These are phyloP conservation scores for Candida railenensis DNA, from an alignment of 805 yeast species.

Conservation along the genomic window DNA sequence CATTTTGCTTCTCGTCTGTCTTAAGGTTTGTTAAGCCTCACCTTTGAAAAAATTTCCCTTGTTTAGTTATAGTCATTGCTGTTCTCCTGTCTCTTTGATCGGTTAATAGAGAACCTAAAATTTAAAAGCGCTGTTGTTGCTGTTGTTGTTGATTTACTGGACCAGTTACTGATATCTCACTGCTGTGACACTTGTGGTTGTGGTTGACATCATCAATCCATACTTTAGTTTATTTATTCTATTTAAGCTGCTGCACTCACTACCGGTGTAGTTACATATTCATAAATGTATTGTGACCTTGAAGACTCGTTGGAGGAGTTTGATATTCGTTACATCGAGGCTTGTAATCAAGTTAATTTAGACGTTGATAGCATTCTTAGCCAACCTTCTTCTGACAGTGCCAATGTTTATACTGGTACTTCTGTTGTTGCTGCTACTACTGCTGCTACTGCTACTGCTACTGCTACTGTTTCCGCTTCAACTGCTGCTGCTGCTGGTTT, in stretches of 20 bases:
- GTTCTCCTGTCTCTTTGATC: neutral
- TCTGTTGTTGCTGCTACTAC: neutral
- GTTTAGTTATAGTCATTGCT: neutral
- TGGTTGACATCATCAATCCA: too few species aligned
- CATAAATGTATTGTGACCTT: neutral
- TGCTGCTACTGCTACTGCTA: neutral
- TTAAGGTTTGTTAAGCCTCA: neutral
- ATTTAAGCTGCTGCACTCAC: too few species aligned
- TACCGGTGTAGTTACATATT: neutral
- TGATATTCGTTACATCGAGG: conserved; percentile 20
- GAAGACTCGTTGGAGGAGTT: conserved; percentile 26
- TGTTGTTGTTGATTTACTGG: too few species aligned
- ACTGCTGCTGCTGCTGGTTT: neutral
- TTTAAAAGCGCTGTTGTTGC: too few species aligned
- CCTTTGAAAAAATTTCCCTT: neutral
- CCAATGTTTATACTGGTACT: neutral
- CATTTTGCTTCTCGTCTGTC: too few species aligned
- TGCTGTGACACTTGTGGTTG: too few species aligned
- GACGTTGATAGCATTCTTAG: neutral
- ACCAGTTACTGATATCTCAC: too few species aligned
- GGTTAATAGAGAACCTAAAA: too few species aligned
- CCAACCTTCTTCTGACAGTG: neutral
- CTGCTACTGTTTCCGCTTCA: neutral
- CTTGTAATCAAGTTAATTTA: conserved; percentile 15
- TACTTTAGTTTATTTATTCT: conserved; percentile 1